These are phyloP conservation scores for Neonectria ditissima DNA, from an alignment of 2,329 filamentous ascomycete genomes.

Conservation along the genomic window DNA sequence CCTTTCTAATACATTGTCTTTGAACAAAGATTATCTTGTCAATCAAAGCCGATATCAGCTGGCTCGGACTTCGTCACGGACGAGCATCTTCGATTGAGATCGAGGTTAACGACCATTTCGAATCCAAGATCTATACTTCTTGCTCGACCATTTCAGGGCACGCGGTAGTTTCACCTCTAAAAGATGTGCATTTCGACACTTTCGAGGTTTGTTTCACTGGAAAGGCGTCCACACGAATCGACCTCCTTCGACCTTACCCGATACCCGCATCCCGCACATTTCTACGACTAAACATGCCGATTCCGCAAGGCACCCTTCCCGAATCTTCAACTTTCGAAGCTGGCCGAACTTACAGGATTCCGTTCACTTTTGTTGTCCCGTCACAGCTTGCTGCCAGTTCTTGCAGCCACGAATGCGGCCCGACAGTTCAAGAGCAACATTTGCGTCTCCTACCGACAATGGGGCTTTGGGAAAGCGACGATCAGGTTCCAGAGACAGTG, in stretches of 20 bases:
- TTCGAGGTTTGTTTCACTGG: constrained; percentile 33
- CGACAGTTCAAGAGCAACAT: constrained; percentile 29
- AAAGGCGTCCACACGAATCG: constrained; percentile 16
- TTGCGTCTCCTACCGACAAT: constrained; percentile 36
- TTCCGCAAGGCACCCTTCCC: constrained; percentile 21
- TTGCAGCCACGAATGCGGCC: constrained; percentile 24
- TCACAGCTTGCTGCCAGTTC: constrained; percentile 32
- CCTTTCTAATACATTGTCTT: too few relatives aligned
- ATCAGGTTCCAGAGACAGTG: constrained; percentile 34
- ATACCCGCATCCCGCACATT: constrained; percentile 29
- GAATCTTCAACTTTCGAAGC: constrained; percentile 19
- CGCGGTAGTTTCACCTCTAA: constrained; percentile 14
- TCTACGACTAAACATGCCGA: constrained; percentile 35
- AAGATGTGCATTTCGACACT: constrained; percentile 27
- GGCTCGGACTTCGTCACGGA: constrained; percentile 17
- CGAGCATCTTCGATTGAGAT: constrained; percentile 31
- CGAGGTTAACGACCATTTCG: constrained; percentile 32
- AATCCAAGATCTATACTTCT: constrained; percentile 37
- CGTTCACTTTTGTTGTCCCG: constrained; percentile 37
- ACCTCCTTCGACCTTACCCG: constrained; percentile 31
- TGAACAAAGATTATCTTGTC: neutral
- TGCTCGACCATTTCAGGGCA: constrained; percentile 33
- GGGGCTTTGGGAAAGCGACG: constrained; percentile 36
- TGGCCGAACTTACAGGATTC: constrained; percentile 19
- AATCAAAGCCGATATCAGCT: neutral